These are phyloP conservation scores for Filosporella fistucella DNA, from an alignment of 495 filamentous ascomycete genomes.

Conservation along the genomic window DNA sequence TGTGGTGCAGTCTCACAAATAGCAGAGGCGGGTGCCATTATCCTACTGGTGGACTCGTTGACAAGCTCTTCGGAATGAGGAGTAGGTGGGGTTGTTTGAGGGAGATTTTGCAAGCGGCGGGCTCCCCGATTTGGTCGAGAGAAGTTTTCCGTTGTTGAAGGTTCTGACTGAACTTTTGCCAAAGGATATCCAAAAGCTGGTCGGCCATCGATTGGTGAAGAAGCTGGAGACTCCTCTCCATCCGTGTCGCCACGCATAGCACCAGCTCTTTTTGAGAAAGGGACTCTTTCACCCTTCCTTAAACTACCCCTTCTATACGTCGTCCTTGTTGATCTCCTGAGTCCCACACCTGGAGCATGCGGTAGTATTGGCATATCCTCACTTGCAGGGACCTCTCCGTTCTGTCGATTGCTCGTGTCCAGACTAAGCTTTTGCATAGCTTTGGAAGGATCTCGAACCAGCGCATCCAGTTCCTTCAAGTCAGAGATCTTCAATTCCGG, in stretches of 20 bases:
- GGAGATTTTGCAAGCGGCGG: constrained; percentile 38
- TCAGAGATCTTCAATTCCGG: constrained; percentile 56
- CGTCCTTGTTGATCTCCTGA: constrained; percentile 86
- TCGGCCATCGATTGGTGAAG: constrained; percentile 20
- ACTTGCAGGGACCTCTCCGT: constrained; percentile 39
- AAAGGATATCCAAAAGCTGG: constrained; percentile 18
- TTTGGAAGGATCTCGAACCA: constrained; percentile 72
- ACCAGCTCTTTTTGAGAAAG: constrained; percentile 70
- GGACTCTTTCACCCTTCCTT: constrained; percentile 69
- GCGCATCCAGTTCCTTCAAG: constrained; percentile 64
- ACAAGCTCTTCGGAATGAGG: constrained; percentile 1
- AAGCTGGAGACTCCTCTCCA: constrained; percentile 39
- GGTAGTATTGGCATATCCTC: constrained; percentile 89
- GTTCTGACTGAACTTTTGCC: constrained; percentile 65
- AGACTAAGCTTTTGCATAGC: constrained; percentile 63
- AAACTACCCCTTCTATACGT: constrained; percentile 86
- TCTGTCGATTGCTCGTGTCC: constrained; percentile 32
- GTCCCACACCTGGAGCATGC: constrained; percentile 60
- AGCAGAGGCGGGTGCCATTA: neutral
- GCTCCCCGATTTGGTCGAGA: constrained; percentile 43
- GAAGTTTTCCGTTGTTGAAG: constrained; percentile 52
- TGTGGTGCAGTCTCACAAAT: neutral
- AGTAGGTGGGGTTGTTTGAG: constrained; percentile 22
- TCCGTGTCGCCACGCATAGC: constrained; percentile 50
- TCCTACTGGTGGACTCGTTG: neutral